Base-by-base conservation (phyloP, 257 asterid genomes). In the Solanum infundibuliforme region DNA sequence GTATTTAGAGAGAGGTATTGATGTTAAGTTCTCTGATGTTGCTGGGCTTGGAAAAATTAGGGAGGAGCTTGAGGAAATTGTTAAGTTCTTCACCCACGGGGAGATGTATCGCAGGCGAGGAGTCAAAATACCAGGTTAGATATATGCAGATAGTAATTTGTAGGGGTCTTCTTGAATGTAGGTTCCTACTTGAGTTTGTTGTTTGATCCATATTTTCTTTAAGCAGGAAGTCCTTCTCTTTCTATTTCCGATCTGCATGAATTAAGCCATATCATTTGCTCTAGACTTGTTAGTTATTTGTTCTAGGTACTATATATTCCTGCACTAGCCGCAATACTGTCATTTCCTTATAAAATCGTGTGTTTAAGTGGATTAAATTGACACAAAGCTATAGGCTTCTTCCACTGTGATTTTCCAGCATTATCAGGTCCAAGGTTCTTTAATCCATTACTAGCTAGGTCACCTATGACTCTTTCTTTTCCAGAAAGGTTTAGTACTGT, bases 41-140 rank as follows among this genome's bases (percentile, higher is more conserved):
- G 98, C 98, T 5, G 99, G 99, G 89, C 98, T 97, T 83, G 99
- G 99, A 87, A 97, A 95, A 91, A 97, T 97, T 68, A 90, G 98
- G 73, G 95, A 94, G 82, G 99, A 97, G 95, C 99, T 97, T 88
- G 99, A 97, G 91, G 99, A 97, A 95, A 89, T 97, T 87, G 99
- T 97, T 86, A 95, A 97, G 89, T 97, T 97, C 93, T 97, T 97
- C 87, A 97, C 99, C n/a, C 99, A 97, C 36, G 98, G 98, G 83
- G 99, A 97, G 83, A 95, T 95, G 94, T 97, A 97, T 74, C 95
- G 98, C 29, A 92, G 99, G 91, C 96, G 99, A 89, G 99, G 99
- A 77, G 96, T 97, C 85, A 96, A 91, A 90, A 97, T 97, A 91
- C 99, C 99, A 52, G 98, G 99, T 97, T 35, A 89, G 92, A n/a